A percentile compares a stretch with the other conserved stretches of the same genome.
These are phyloP conservation scores for Curvularia spicifera DNA, from an alignment of 2,329 filamentous ascomycete genomes.

Conservation along the genomic window DNA sequence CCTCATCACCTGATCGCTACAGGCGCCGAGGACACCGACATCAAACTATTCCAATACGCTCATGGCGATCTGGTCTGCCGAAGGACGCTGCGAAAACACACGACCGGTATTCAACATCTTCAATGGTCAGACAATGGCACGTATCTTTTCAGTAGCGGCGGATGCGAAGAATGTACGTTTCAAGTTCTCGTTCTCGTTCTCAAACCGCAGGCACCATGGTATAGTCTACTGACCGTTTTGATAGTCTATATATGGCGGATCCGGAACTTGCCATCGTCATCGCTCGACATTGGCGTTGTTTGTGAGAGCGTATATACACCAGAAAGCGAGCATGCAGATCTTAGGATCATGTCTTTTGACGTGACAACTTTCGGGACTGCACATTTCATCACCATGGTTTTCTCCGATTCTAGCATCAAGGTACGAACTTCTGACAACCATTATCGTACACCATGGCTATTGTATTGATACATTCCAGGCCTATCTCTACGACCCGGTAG, in stretches of 20 bases:
- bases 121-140: slow-evolving; percentile 71
- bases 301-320: slow-evolving; percentile 59
- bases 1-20: slow-evolving; percentile 63
- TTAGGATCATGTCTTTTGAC: slow-evolving; percentile 84
- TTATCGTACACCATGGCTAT: not conserved
- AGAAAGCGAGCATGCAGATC: slow-evolving; percentile 64
- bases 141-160: slow-evolving; percentile 84
- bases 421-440: slow-evolving; percentile 38
- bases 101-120: slow-evolving; percentile 81
- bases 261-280: slow-evolving; percentile 55
- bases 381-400: slow-evolving; percentile 72
- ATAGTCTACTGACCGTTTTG: not conserved
- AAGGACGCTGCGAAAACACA: slow-evolving; percentile 76
- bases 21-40: slow-evolving; percentile 73
- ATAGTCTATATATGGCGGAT: slow-evolving; percentile 80
- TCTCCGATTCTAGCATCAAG: slow-evolving; percentile 84
- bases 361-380: slow-evolving; percentile 44
- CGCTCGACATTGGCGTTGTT: slow-evolving; percentile 60
- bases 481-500: slow-evolving; percentile 49
- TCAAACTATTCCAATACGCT: slow-evolving; percentile 71
- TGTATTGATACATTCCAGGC: slow-evolving; percentile 45
- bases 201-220: not conserved
- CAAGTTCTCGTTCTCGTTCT: too few species aligned
- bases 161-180: slow-evolving; percentile 71
- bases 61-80: slow-evolving; percentile 55